Evolutionary conservation across 495 filamentous ascomycete genomes (phyloP).

Genomic region (Chaetomium fimeti): DNA sequence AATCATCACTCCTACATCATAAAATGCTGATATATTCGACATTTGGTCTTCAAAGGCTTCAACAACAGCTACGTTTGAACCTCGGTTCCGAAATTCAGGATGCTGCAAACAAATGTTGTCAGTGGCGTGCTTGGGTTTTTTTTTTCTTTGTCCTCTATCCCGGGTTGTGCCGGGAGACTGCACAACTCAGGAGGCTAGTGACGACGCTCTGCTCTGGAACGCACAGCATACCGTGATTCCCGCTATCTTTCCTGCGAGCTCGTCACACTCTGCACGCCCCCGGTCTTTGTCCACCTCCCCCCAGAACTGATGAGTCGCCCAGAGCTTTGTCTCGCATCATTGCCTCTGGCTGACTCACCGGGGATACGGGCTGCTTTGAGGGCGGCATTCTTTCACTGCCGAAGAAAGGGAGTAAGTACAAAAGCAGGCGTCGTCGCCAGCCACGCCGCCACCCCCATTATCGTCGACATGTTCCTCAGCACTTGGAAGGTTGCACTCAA

Average conservation of each 20-base stretch:
- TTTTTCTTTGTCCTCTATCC: conserved; percentile 27
- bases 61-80: not conserved
- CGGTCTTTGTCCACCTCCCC: conserved; percentile 26
- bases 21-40: not conserved
- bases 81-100: not conserved
- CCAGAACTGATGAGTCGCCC: conserved; percentile 13
- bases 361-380: conserved; percentile 29
- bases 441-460: conserved; percentile 2
- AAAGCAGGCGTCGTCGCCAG: conserved; percentile 20
- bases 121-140: conserved; percentile 21
- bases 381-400: conserved; percentile 19
- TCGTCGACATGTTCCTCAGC: not conserved
- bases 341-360: conserved; percentile 35
- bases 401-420: conserved; percentile 29
- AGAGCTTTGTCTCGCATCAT: conserved; percentile 32
- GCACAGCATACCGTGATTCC: conserved; percentile 13
- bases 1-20: not conserved
- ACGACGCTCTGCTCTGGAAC: conserved; percentile 9
- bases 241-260: not conserved
- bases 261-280: conserved; percentile 12
- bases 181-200: conserved; percentile 7
- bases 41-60: not conserved
- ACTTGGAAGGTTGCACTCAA: not conserved
- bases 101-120: conserved; percentile 17
- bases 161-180: conserved; percentile 2